Percentiles rank a stretch among this genome's conserved stretches.
phyloP scores from a whole-genome alignment of 2,329 filamentous ascomycete genomes.

The Talaromyces rugulosus region DNA sequence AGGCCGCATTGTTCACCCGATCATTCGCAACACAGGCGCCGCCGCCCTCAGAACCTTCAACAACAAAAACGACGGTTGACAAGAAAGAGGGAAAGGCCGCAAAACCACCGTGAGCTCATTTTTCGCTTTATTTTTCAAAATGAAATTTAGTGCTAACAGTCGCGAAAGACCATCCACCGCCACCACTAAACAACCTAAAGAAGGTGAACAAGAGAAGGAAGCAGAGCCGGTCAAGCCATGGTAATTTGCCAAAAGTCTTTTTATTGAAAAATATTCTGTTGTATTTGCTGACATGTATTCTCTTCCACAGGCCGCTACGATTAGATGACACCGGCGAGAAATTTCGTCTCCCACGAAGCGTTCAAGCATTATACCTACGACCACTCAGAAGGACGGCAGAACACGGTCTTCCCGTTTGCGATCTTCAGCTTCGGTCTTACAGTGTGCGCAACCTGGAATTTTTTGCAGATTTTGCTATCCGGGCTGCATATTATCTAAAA shows the following conservation, averaged over 20 bases:
- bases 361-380: slow-evolving; percentile 81
- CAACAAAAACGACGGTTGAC: not conserved
- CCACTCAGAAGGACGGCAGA: slow-evolving; percentile 71
- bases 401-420: slow-evolving; percentile 77
- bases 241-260: slow-evolving; percentile 1
- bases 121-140: not conserved
- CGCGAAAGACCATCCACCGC: not conserved
- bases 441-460: slow-evolving; percentile 86
- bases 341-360: slow-evolving; percentile 66
- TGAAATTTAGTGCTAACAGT: not conserved
- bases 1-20: slow-evolving; percentile 11
- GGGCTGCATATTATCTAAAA: slow-evolving; percentile 89
- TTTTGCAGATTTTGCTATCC: slow-evolving; percentile 89
- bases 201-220: not conserved
- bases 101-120: not conserved
- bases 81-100: not conserved
- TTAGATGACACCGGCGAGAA: slow-evolving; percentile 29
- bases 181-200: not conserved
- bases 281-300: slow-evolving; percentile 2
- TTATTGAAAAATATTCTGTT: not conserved
- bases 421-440: slow-evolving; percentile 91
- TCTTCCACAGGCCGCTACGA: slow-evolving; percentile 30
- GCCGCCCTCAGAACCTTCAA: slow-evolving; percentile 1
- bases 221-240: slow-evolving; percentile 7
- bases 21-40: slow-evolving; percentile 5